Percentiles rank a stretch among this genome's conserved stretches.
phyloP scores from a whole-genome alignment of 2,329 filamentous ascomycete genomes.

The Calonectria montana region DNA sequence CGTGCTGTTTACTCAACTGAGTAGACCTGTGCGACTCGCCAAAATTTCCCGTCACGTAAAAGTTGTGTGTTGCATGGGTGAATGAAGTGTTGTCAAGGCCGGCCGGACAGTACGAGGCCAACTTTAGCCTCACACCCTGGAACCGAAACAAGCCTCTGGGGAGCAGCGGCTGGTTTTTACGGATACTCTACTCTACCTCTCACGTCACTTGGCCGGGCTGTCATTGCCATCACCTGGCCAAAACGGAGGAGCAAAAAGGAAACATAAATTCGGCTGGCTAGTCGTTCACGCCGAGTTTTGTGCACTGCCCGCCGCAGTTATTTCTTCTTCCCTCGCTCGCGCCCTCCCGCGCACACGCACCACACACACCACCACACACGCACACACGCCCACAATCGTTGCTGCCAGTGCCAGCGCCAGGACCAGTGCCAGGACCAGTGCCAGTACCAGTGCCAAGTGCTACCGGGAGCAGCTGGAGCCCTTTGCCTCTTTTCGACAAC shows the following conservation, averaged over 20 bases:
- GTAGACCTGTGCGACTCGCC: background rate
- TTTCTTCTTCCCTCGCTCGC: constrained; percentile 18
- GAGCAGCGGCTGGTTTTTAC: background rate
- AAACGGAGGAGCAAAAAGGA: background rate
- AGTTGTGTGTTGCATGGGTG: background rate
- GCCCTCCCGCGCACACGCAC: constrained; percentile 15
- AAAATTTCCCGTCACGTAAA: background rate
- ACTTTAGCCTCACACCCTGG: constrained; percentile 12
- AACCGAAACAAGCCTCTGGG: constrained; percentile 16
- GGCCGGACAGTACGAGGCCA: background rate
- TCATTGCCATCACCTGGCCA: background rate
- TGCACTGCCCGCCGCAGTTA: constrained; percentile 15
- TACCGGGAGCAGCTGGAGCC: constrained; percentile 3
- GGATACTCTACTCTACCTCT: constrained; percentile 4
- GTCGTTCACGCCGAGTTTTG: constrained; percentile 8
- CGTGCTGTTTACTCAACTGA: background rate
- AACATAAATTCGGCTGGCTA: background rate
- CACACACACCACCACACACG: background rate
- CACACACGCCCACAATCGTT: background rate
- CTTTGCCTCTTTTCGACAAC: constrained; percentile 36
- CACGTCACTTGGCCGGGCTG: background rate
- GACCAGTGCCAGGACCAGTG: too few relatives aligned
- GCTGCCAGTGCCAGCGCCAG: constrained; percentile 1
- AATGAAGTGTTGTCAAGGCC: background rate
- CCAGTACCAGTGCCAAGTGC: background rate